Conservation (phyloP, 441 rosid species). For the Populus hybrid region DNA sequence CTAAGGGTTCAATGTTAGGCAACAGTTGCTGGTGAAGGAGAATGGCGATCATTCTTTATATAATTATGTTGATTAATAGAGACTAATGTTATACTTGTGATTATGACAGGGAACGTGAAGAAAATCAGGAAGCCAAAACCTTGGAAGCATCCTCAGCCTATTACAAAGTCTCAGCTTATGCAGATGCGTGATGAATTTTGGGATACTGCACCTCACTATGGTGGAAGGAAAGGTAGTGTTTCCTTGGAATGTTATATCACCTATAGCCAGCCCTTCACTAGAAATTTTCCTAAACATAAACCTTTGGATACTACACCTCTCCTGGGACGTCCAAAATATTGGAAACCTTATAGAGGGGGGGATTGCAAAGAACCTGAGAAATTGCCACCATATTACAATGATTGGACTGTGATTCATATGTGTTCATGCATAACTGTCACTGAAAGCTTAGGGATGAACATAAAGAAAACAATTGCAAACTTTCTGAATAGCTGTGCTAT, state of each 20-base stretch:
- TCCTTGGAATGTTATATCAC: background rate
- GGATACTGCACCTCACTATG: constrained; percentile 97
- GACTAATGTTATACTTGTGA: background rate
- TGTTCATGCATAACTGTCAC: background rate
- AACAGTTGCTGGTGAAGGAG: too few species aligned
- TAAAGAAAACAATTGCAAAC: background rate
- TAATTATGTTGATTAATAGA: background rate
- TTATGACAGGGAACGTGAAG: constrained; percentile 52
- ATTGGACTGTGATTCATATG: background rate
- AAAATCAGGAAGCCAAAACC: constrained; percentile 80
- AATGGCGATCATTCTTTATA: background rate
- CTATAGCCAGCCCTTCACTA: background rate
- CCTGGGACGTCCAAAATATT: background rate
- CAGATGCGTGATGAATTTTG: constrained; percentile 92
- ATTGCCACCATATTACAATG: background rate
- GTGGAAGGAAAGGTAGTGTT: constrained; percentile 72
- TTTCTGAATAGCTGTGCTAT: background rate
- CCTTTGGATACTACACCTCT: background rate
- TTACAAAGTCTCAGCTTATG: constrained; percentile 69
- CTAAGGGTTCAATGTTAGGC: too few species aligned
- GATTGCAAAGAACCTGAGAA: background rate
- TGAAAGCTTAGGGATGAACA: background rate
- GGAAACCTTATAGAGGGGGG: too few species aligned
- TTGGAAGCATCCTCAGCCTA: constrained; percentile 81
- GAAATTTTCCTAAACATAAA: background rate